A percentile compares a stretch with the other conserved stretches of the same genome.
Evolutionary conservation across 345 rosid genomes (phyloP).

Genomic region (Boechera divaricarpa): DNA sequence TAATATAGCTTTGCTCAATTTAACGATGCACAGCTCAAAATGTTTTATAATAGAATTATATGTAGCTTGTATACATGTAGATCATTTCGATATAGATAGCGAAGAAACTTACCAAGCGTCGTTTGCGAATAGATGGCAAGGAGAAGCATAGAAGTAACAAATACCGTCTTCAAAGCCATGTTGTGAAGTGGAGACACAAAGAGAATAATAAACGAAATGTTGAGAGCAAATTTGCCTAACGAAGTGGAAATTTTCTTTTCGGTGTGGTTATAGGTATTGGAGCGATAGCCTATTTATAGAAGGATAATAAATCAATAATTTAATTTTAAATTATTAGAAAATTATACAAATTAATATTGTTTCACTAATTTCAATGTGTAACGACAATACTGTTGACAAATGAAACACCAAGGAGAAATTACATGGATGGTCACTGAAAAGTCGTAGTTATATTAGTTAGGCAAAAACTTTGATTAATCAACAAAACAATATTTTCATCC

Average conservation of each 20-base stretch:
- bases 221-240: not conserved
- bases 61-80: not conserved
- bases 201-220: not conserved
- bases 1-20: not conserved
- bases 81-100: not conserved
- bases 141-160: constrained; percentile 27
- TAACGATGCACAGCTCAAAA: not conserved
- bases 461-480: not conserved
- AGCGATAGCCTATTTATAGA: constrained; percentile 36
- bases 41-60: not conserved
- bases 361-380: not conserved
- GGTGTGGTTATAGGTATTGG: constrained; percentile 5
- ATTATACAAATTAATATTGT: not conserved
- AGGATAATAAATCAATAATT: not conserved
- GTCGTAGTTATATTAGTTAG: constrained; percentile 13
- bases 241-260: not conserved
- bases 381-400: constrained; percentile 8
- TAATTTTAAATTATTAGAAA: not conserved
- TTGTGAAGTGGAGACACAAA: constrained; percentile 16
- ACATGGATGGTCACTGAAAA: constrained; percentile 24
- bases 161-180: constrained; percentile 35
- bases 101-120: constrained; percentile 30
- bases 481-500: not conserved
- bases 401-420: constrained; percentile 6
- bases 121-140: constrained; percentile 34